Evolutionary conservation across 192 early-diverging fungal genomes (phyloP).

Genomic region (Linnemannia schmuckeri): DNA sequence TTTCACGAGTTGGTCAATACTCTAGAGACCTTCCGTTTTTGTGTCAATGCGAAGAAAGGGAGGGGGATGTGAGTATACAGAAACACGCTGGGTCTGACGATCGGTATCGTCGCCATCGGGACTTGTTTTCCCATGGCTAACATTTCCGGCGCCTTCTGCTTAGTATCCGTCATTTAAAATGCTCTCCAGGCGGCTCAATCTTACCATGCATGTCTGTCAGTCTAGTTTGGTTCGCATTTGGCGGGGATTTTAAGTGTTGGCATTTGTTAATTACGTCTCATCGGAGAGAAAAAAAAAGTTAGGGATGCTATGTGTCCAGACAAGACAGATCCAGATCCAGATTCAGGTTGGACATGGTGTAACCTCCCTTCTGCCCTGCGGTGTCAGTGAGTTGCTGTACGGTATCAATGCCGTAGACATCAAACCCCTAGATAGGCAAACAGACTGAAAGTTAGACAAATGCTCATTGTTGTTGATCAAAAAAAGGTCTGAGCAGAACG

Average conservation of each 20-base stretch:
- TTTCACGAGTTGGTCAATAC: too few species aligned
- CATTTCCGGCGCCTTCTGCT: neutral
- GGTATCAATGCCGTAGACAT: neutral
- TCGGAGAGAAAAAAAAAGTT: neutral
- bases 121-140: neutral
- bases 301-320: neutral
- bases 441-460: neutral
- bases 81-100: too few species aligned
- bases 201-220: neutral
- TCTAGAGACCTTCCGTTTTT: too few species aligned
- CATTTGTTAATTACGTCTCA: neutral
- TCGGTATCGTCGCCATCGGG: too few species aligned
- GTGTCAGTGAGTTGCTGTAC: too few species aligned
- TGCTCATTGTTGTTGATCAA: neutral
- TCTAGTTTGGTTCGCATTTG: neutral
- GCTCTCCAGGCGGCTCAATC: neutral
- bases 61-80: too few species aligned
- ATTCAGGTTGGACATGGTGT: neutral
- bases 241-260: neutral
- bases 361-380: neutral
- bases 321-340: neutral
- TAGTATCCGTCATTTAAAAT: neutral
- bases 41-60: too few species aligned
- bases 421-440: neutral
- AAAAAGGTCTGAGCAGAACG: constrained; percentile 1